Base-by-base conservation (phyloP, 2,329 filamentous ascomycete species). In the Delphinella strobiligena region DNA sequence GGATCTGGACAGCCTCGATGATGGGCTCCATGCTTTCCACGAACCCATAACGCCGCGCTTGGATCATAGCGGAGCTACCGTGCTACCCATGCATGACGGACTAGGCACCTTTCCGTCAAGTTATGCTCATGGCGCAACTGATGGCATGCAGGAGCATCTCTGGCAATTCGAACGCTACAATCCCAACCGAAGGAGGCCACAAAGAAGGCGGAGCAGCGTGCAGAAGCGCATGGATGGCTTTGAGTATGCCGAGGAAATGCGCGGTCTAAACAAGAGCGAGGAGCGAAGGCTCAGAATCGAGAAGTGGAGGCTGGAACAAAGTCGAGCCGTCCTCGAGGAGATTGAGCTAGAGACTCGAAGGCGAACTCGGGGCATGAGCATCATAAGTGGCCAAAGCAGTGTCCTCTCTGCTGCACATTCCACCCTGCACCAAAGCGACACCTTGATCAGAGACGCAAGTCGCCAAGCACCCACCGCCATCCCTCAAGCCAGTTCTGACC, bases 71-170 rank as follows among this genome's bases (percentile, higher is more conserved):
- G 67, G 75, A 15, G 68, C 71, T 14, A 78, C 83, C 0, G 75
- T 94, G 2, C 71, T 98, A n/a, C 91, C 91, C 0, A 76, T 79
- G 1, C 91, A 98, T 54, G 88, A 98, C 66, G 91, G 91, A 2
- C 62, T 96, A 34, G 91, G 91, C 4, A 84, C 81, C 5, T 98
- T 98, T 58, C 75, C 60, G 45, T 54, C 54, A 4, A 49, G 48
- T 5, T 40, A 36, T 29, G 31, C 39, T 15, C 36, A 36, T 32
- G 84, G 54, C 57, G 84, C 63, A 54, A 75, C 48, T 62, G 72
- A 55, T 54, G 66, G 45, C 54, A 70, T 86, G 16, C 86, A 94
- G 54, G 82, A 93, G 45, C 82, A 89, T 47, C 63, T 95, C 34
- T 95, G 87, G 69, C 81, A 85, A 45, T 91, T 94, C 56, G 89